Evolutionary conservation across 1,284 basidiomycete genomes (phyloP).

Genomic region (Trametes versicolor): DNA sequence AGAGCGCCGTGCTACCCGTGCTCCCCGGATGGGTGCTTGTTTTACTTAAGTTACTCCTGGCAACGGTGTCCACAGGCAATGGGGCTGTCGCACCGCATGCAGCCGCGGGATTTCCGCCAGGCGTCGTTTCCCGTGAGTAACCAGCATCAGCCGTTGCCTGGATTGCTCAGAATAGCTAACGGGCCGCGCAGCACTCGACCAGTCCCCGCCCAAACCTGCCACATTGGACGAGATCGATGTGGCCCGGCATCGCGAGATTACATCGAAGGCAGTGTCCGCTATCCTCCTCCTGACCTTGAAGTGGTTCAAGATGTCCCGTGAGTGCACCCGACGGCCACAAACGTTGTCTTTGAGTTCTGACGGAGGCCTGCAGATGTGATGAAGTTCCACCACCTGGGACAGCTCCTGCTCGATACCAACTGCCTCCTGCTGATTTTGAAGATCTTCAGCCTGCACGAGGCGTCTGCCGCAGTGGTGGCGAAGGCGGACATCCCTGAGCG

Average conservation of each 20-base stretch:
- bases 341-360: conserved; percentile 18
- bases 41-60: conserved; percentile 87
- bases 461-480: conserved; percentile 83
- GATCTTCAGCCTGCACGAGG: conserved; percentile 97
- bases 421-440: conserved; percentile 95
- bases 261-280: conserved; percentile 96
- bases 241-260: conserved; percentile 96
- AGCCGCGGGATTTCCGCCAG: conserved; percentile 74
- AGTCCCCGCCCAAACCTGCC: conserved; percentile 73
- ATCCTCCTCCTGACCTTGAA: conserved; percentile 92
- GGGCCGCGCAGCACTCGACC: conserved; percentile 62
- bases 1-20: conserved; percentile 84
- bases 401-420: conserved; percentile 95
- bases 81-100: conserved; percentile 63
- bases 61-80: conserved; percentile 86
- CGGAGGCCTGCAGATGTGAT: conserved; percentile 77
- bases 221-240: conserved; percentile 97
- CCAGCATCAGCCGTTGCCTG: not conserved
- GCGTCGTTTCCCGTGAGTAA: conserved; percentile 72
- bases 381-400: conserved; percentile 98
- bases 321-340: conserved; percentile 45
- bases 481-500: conserved; percentile 91
- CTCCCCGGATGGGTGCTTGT: conserved; percentile 91
- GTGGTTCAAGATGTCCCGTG: conserved; percentile 99
- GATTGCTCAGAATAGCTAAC: conserved; percentile 24